Evolutionary conservation across 2,329 filamentous ascomycete species (phyloP), one percentile per base, ranked within the genome.

Genomic region (Fusarium sp.): DNA sequence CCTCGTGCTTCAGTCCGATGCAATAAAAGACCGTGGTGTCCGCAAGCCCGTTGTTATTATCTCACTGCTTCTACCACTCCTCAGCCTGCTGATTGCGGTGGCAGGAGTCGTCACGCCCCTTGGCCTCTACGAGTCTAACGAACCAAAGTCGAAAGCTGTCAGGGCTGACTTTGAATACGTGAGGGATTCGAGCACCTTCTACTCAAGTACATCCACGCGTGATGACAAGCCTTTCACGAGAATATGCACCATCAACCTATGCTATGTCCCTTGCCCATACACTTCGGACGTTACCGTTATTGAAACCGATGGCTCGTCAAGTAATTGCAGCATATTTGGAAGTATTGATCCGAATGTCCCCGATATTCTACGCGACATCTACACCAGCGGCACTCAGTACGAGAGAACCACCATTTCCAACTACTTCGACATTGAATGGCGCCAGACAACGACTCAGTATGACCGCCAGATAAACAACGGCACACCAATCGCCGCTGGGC

Each of bases 371-470:
- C 54, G 34, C 5, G 41, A 66, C 4, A 69, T 71, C 27, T 68
- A 66, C 41, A 45, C 48, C 8, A 71, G 69, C 27, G 69, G 66
- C 9, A 71, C 66, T 10, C 48, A 52, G 8, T 23, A 57, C 35
- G 34, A 35, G 10, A 65, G 37, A 23, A 68, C 66, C 5, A 68
- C 69, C 9, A 37, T 71, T 32, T 68, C 66, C 6, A 66, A 71
- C 43, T 61, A 32, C 27, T 71, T 71, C 50, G 69, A 71, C n/a
- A 71, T 71, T 18, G 61, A 71, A 27, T 71, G 66, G 69, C 62
- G 69, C n/a, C 68, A 67, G 25, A 23, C 50, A 13, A 67, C 64
- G 7, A 58, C 52, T 14, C 52, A 59, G 34, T 70, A 54, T 27
- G 30, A 54, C 13, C 34, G 37, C 2, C 27, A 63, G 7, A 34